Evolutionary conservation across 1,139 yeast species (phyloP).

Genomic region (Taiozyma sp.): DNA sequence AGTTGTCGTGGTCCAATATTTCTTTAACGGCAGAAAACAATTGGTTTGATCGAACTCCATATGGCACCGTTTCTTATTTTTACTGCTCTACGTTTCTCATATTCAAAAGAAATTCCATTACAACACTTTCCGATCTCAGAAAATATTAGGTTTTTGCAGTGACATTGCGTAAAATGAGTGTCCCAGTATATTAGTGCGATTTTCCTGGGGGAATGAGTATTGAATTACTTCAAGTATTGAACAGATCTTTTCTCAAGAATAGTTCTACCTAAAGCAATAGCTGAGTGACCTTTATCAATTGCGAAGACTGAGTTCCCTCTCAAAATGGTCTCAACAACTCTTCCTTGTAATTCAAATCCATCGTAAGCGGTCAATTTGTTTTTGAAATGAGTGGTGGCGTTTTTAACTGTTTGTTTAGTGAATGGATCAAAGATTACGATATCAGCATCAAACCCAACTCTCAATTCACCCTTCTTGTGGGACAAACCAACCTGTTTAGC

Average conservation of each 20-base stretch:
- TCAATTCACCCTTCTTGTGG: conserved; percentile 67
- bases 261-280: conserved; percentile 51
- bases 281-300: conserved; percentile 50
- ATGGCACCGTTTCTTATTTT: not conserved
- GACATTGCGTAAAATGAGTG: not conserved
- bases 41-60: conserved; percentile 44
- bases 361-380: conserved; percentile 86
- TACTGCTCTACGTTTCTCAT: not conserved
- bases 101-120: not conserved
- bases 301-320: conserved; percentile 70
- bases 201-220: not conserved
- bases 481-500: conserved; percentile 80
- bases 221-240: not conserved
- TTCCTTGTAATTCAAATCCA: conserved; percentile 64
- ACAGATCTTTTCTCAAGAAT: conserved; percentile 44
- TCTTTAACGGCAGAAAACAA: conserved; percentile 84
- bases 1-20: conserved; percentile 77
- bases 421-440: conserved; percentile 74
- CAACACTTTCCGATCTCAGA: not conserved
- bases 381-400: conserved; percentile 64
- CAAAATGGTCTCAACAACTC: conserved; percentile 72
- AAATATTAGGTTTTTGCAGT: not conserved
- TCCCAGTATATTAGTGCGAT: not conserved
- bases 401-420: conserved; percentile 48
- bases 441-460: conserved; percentile 82